Base-by-base conservation (phyloP, 169 alveolate species). In the Eimeria mitis region DNA sequence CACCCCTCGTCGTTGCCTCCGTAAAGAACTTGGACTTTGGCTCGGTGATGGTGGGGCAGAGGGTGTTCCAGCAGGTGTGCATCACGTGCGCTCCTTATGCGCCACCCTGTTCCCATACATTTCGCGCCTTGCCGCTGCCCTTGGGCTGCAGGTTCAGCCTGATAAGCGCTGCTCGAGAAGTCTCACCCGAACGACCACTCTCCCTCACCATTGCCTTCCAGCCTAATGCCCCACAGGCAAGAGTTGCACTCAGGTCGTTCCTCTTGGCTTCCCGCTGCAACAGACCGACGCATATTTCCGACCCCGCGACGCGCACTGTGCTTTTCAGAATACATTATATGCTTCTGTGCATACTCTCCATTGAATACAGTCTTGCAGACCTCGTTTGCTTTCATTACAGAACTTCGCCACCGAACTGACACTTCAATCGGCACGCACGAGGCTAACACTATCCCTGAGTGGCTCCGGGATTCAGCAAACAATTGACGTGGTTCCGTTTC, bases 221-320 rank as follows among this genome's bases (percentile, higher is more conserved):
- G 73, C 96, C 96, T 0, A 52, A 52, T 52, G 96, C 96, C 13
- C 83, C 96, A 11, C 92, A 70, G 89, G 96, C 71, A 83, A 34
- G 89, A 19, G 19, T 9, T n/a, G 40, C 75, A 65, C 6, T 16
- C 75, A 65, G 42, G 75, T n/a, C 21, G 11, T 23, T 23, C 78
- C 76, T 6, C 83, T 73, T 40, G 56, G 56, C 16, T 40, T 73
- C 19, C 34, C 54, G 21, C 37, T 2, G 54, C 83, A 40, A 54
- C 83, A 19, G 56, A n/a, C 83, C 14, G 34, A 19, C 21, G 83
- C 56, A 73, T 16, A 70, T 70, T 1, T 21, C 25, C 49, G 25
- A 13, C 79, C 21, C 19, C 14, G 83, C 83, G 40, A 34, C 21
- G 56, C 83, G 11, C 81, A 7, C 14, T 73, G 40, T 16, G 9